Base-by-base conservation (phyloP, 345 rosid species). In the Moringa oleifera region DNA sequence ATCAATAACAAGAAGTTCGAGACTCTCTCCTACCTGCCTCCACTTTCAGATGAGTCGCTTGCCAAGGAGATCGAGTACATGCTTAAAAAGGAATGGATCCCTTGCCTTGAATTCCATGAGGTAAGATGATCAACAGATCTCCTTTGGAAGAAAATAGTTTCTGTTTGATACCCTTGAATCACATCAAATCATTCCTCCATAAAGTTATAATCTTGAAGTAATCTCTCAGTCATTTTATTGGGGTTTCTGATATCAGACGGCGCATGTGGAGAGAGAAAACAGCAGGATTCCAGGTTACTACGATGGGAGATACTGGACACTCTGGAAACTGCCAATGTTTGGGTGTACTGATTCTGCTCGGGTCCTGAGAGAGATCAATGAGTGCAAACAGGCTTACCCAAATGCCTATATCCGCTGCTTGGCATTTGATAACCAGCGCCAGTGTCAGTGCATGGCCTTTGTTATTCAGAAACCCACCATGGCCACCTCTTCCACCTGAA, bases 251-350 rank as follows among this genome's bases (percentile, higher is more conserved):
- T 7, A 1, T 11, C 23, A 82, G 95, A 53, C 49, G 25, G 89
- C 87, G 7, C 1, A 23, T 23, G 79, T 83, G 25, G 47, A 45
- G 18, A 77, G 86, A 28, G 82, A 81, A 68, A 78, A 87, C 20
- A 79, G 86, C 68, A 55, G 64, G 51, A 79, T 80, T 52, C 88
- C 90, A 0, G 89, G 95, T 12, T 88, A 85, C 70, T 87, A 85
- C 51, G 90, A 85, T 50, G 81, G 90, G 50, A 78, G 95, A 68
- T 84, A 82, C 51, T 87, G 86, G 86, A 87, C 94, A 10, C 62
- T 84, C 13, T 87, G 94, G 94, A 84, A 84, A 71, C 79, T 87
- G 59, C 94, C 90, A 11, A 82, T 87, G 88, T 87, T 87, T 56
- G 88, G 90, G 0, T 84, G 90, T 88, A 82, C 56, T 9, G 87